These are phyloP conservation scores for Calonectria pseudoreteaudii DNA, from an alignment of 2,329 filamentous ascomycete species.

Conservation along the genomic window DNA sequence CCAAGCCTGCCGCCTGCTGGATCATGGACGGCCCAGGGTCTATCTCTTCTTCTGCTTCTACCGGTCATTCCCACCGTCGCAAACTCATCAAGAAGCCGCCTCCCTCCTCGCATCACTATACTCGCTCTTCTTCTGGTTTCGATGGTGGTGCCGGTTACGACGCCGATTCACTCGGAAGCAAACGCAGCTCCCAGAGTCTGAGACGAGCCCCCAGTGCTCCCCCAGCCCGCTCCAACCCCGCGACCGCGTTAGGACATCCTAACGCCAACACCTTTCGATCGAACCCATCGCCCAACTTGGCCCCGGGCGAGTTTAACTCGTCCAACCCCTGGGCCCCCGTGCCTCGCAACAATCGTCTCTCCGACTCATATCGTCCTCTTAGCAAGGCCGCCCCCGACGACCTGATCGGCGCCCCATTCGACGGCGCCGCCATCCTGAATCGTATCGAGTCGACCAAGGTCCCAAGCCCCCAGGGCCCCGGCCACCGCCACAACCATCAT, in stretches of 20 bases:
- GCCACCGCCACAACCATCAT: conserved; percentile 45
- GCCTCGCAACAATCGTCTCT: conserved; percentile 42
- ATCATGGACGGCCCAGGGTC: conserved; percentile 62
- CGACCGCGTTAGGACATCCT: conserved; percentile 62
- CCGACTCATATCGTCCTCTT: conserved; percentile 42
- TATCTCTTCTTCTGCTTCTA: conserved; percentile 49
- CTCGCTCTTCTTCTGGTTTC: conserved; percentile 60
- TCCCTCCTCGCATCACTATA: conserved; percentile 61
- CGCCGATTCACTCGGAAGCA: conserved; percentile 69
- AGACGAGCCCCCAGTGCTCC: conserved; percentile 71
- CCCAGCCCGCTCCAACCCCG: conserved; percentile 58
- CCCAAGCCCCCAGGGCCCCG: conserved; percentile 45
- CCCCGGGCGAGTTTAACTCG: conserved; percentile 59
- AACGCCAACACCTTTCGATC: conserved; percentile 53
- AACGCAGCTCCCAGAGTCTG: conserved; percentile 73
- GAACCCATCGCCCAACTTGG: conserved; percentile 60
- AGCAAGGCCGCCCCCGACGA: conserved; percentile 61
- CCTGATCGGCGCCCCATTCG: conserved; percentile 73
- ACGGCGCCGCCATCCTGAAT: conserved; percentile 71
- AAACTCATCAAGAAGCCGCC: conserved; percentile 72
- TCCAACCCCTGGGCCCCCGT: conserved; percentile 46
- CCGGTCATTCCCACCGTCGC: conserved; percentile 66
- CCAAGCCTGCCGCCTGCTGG: conserved; percentile 42
- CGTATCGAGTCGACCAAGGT: conserved; percentile 67
- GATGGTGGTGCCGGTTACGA: conserved; percentile 61